Evolutionary conservation across 148 eudicot species (phyloP), one percentile per base, ranked within the genome.

Genomic region (Cornus suecica): DNA sequence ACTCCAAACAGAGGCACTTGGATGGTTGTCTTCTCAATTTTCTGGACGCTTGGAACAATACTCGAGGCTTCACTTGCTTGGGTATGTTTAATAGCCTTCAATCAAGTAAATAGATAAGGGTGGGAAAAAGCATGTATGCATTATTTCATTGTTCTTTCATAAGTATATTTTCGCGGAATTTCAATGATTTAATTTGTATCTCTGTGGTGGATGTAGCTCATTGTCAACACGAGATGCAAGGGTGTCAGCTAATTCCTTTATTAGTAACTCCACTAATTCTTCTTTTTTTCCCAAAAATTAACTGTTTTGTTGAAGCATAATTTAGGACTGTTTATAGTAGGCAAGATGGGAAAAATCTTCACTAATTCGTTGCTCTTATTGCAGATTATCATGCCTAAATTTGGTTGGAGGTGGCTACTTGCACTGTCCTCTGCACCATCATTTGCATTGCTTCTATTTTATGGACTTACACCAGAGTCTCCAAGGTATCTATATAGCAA

Each of bases 331-430:
- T 27, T 10, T 8, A 2, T 1, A 6, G 30, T 52, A 8, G 41
- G 74, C 56, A 11, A 32, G 56, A 48, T 18, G 1, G 20, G 54
- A 48, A 54, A 54, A 56, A 71, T 16, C 28, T 54, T 54, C 37
- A 34, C 63, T 15, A 58, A 18, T 76, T 31, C 23, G n/a, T 34
- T 15, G 10, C 64, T 56, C 61, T 42, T 52, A 7, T 67, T 74
- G 63, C 79, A 86, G 89, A 80, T 77, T 76, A 32, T 87, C 69
- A 80, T 87, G 87, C 89, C 89, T 37, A 80, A 79, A 60, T 76
- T 84, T 22, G 83, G 82, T 66, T 87, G 87, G 89, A 84, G 89
- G 72, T 84, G 87, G 89, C 70, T 87, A 7, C 79, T 87, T 56
- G 85, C 69, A 70, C 70, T 86, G 42, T 84, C 87, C 24, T 65